Base-by-base conservation (phyloP, 352 stramenopile species). In the Pythium dissimile region DNA sequence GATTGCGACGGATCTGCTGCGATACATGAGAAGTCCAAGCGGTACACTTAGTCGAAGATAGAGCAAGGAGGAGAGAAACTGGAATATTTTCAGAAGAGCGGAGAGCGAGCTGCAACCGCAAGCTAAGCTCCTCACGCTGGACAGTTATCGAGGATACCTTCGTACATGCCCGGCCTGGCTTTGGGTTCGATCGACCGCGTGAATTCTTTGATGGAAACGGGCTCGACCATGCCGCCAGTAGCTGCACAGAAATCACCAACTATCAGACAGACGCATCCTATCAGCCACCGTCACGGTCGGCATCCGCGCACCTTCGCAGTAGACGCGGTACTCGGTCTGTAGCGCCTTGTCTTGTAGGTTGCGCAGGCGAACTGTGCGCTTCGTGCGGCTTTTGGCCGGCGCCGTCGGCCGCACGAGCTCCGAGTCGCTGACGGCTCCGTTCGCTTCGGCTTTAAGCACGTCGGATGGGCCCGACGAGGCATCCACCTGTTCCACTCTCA, bases 131-230 rank as follows among this genome's bases (percentile, higher is more conserved):
- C 30, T 28, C 28, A 49, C 16, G 35, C 32, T 15, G 51, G 26
- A 18, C 43, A 48, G 5, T 54, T 30, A 30, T 62, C 59, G 11
- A 59, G 39, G 32, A 68, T 54, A 10, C 32, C 47, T 30, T 64
- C 53, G 39, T 59, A 59, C 54, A 64, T 64, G 15, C 60, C 54
- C 32, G 50, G 44, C 24, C 54, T 62, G 27, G 42, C 53, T 28
- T 64, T 18, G 10, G 54, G 60, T 15, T 64, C 54, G 27, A 65
- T 63, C 9, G 62, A 46, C 15, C 20, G 23, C 32, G 49, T 49
- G 24, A 69, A 65, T 18, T 65, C 54, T 6, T 60, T 26, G 53
- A 69, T 69, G 23, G 55, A 53, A 35, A 63, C 18, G 0, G 62
- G 50, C 16, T 42, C 44, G 0, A 44, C 53, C 9, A 50, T 24